Base-by-base conservation (phyloP, 2,329 filamentous ascomycete genomes). In the Xylariomycetidae sp. region DNA sequence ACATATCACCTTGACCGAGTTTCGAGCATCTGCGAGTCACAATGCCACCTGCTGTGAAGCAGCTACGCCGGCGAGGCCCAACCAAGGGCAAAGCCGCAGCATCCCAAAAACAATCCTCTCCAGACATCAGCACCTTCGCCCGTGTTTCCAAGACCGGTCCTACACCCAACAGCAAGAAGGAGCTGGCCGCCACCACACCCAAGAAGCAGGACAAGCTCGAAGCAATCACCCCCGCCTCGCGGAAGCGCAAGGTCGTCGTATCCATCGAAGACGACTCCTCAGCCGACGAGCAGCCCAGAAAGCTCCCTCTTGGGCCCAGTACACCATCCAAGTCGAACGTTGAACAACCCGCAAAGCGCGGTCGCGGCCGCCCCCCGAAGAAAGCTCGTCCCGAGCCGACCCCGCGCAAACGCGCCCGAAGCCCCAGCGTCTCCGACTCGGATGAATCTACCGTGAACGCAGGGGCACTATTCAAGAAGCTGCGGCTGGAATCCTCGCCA, bases 91-190 rank as follows among this genome's bases (percentile, higher is more conserved):
- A 39, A 39, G 37, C 35, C 8, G 12, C 5, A 12, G 13, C 22
- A 30, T 37, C 39, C 28, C 46, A 49, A 28, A 39, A 49, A 30
- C 32, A 57, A 42, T 45, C 42, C 45, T 50, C 59, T 35, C 48
- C 56, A 7, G 50, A 24, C 42, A 70, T 73, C 34, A 58, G 50
- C 54, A 60, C 44, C 48, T 73, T 71, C 47, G 47, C 62, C 28
- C 68, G 67, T 33, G 53, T 72, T 29, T 70, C 68, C 20, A 74
- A 74, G 53, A 39, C 48, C 18, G 40, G 52, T 29, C 50, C 54
- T 30, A 45, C 19, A 43, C 49, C n/a, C 44, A 57, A 7, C 26
- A 13, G 48, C 20, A 65, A 67, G 44, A 63, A 64, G 40, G 48
- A 50, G 17, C 46, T 46, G 15, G 38, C 46, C 30, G 27, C 43